A percentile compares a stretch with the other conserved stretches of the same genome.
Evolutionary conservation across 2,329 filamentous ascomycete genomes (phyloP).

Genomic region (Juglanconis sp.): DNA sequence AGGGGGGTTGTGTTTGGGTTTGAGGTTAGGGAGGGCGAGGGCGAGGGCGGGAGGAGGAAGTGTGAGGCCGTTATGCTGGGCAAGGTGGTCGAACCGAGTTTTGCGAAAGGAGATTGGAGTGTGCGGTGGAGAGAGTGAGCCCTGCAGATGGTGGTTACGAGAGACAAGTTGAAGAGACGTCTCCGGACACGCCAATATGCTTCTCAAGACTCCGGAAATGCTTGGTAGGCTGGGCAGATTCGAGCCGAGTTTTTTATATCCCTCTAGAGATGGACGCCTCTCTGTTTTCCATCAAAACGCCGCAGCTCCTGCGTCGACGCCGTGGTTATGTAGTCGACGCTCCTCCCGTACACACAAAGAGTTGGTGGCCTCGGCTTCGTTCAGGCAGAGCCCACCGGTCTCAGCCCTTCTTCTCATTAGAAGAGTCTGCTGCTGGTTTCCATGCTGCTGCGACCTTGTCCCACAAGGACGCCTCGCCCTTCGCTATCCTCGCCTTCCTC

Average conservation of each 20-base stretch:
- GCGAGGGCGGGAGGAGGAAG: slow-evolving; percentile 32
- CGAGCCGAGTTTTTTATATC: neutral
- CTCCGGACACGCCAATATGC: too few relatives aligned
- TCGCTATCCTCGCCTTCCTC: slow-evolving; percentile 53
- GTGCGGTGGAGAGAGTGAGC: slow-evolving; percentile 52
- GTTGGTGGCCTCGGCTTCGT: neutral
- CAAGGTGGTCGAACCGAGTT: slow-evolving; percentile 56
- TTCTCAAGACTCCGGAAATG: too few relatives aligned
- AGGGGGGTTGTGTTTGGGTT: slow-evolving; percentile 57
- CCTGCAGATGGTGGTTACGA: neutral
- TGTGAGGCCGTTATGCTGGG: slow-evolving; percentile 60
- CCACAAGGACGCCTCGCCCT: slow-evolving; percentile 46
- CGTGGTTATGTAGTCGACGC: neutral
- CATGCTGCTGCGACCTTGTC: slow-evolving; percentile 38
- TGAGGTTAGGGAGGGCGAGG: slow-evolving; percentile 19
- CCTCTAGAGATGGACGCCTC: neutral
- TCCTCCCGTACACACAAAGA: neutral
- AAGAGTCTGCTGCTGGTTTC: slow-evolving; percentile 1
- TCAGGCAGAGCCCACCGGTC: neutral
- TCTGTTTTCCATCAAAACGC: neutral
- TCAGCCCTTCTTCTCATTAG: slow-evolving; percentile 10
- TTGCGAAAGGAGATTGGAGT: slow-evolving; percentile 59
- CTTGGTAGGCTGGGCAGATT: too few relatives aligned
- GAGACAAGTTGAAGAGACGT: neutral
- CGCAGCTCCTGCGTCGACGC: neutral